phyloP scores from a whole-genome alignment of 1,284 basidiomycete genomes.

The Paramarasmius palmivorus region DNA sequence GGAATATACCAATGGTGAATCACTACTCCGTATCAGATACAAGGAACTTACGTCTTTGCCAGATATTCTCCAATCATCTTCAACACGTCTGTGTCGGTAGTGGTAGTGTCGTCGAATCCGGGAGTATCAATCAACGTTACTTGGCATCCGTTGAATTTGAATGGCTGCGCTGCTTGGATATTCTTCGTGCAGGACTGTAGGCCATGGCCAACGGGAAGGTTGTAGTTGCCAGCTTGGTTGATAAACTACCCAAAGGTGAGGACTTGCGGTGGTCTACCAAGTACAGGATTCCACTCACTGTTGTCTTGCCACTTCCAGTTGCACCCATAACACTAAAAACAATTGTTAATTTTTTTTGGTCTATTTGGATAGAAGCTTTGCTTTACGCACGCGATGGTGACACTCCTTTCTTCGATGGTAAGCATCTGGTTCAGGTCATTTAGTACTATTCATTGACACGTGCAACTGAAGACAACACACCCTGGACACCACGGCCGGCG shows the following conservation, averaged over 20 bases:
- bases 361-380: too few relatives aligned
- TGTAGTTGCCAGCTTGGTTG: slow-evolving; percentile 32
- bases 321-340: slow-evolving; percentile 48
- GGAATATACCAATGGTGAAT: background rate
- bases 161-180: slow-evolving; percentile 26
- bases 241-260: slow-evolving; percentile 30
- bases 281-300: slow-evolving; percentile 27
- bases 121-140: slow-evolving; percentile 34
- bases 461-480: too few relatives aligned
- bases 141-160: slow-evolving; percentile 25
- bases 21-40: background rate
- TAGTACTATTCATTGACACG: too few relatives aligned
- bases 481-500: background rate
- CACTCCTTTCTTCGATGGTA: too few relatives aligned
- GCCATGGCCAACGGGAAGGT: slow-evolving; percentile 26
- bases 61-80: slow-evolving; percentile 26
- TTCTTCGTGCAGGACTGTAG: slow-evolving; percentile 32
- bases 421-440: too few relatives aligned
- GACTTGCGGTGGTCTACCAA: background rate
- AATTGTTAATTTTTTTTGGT: too few relatives aligned
- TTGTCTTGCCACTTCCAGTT: slow-evolving; percentile 45
- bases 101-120: slow-evolving; percentile 35
- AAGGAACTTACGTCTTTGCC: slow-evolving; percentile 17
- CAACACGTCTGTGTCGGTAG: slow-evolving; percentile 31
- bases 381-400: too few relatives aligned